phyloP scores from a whole-genome alignment of 768 basidiomycete genomes.

The Psilocybe azurescens region DNA sequence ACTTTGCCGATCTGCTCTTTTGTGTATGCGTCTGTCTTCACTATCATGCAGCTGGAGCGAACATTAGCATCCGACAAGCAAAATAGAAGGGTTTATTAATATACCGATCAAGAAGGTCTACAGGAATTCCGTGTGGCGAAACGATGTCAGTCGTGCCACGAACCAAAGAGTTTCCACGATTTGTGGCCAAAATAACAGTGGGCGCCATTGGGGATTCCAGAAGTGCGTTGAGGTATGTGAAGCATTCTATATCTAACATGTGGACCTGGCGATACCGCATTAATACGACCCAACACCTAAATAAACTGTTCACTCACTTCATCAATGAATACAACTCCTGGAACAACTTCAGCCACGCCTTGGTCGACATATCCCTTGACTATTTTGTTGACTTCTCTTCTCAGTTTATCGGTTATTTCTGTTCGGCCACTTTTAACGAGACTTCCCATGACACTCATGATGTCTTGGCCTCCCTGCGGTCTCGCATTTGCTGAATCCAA shows the following conservation, averaged over 20 bases:
- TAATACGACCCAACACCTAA: slow-evolving; percentile 9
- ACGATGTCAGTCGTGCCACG: slow-evolving; percentile 93
- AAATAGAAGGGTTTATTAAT: slow-evolving; percentile 18
- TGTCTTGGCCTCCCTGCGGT: slow-evolving; percentile 96
- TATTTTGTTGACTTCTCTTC: slow-evolving; percentile 96
- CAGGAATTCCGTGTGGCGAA: slow-evolving; percentile 91
- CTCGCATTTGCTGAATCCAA: slow-evolving; percentile 96
- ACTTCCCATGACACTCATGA: slow-evolving; percentile 96
- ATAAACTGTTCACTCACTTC: slow-evolving; percentile 64
- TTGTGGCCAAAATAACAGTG: slow-evolving; percentile 96
- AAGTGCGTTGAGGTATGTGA: slow-evolving; percentile 96
- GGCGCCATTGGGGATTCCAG: slow-evolving; percentile 97
- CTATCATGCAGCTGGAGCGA: slow-evolving; percentile 81
- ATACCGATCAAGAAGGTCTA: slow-evolving; percentile 92
- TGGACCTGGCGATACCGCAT: slow-evolving; percentile 75
- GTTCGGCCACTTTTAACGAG: slow-evolving; percentile 93
- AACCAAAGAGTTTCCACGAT: slow-evolving; percentile 90
- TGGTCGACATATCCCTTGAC: slow-evolving; percentile 98
- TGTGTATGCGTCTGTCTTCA: slow-evolving; percentile 86
- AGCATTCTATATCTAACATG: slow-evolving; percentile 99
- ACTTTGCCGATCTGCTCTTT: slow-evolving; percentile 88
- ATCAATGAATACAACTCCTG: slow-evolving; percentile 98
- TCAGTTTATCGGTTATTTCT: slow-evolving; percentile 95
- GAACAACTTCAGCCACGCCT: slow-evolving; percentile 96
- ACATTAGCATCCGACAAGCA: neutral